These are phyloP conservation scores for Alliaria petiolata DNA, from an alignment of 345 rosid genomes.

Conservation along the genomic window DNA sequence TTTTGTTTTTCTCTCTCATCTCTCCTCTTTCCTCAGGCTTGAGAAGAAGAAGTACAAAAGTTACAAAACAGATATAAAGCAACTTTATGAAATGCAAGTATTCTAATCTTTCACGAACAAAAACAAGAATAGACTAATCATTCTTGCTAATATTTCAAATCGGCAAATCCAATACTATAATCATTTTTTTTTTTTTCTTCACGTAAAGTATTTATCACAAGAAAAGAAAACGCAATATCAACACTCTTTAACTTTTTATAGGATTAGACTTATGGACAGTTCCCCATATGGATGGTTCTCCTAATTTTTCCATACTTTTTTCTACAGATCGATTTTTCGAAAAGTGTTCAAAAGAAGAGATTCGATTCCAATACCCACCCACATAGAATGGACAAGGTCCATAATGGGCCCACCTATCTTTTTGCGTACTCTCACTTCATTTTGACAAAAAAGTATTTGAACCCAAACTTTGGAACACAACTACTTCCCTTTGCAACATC, in stretches of 20 bases:
- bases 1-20: too few relatives aligned
- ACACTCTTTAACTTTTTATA: constrained; percentile 1
- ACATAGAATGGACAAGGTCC: constrained; percentile 28
- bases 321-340: neutral
- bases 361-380: constrained; percentile 26
- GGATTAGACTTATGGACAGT: constrained; percentile 14
- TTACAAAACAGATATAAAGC: too few relatives aligned
- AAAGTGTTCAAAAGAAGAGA: neutral
- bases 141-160: too few relatives aligned
- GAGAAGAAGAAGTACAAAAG: too few relatives aligned
- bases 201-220: neutral
- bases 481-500: constrained; percentile 1
- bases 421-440: neutral
- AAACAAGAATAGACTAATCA: too few relatives aligned
- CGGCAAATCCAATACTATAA: too few relatives aligned
- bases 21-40: too few relatives aligned
- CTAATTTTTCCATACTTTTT: neutral
- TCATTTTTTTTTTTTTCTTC: too few relatives aligned
- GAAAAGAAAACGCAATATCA: neutral
- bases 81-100: too few relatives aligned
- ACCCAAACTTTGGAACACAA: too few relatives aligned
- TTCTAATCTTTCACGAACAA: too few relatives aligned
- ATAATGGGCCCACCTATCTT: constrained; percentile 26
- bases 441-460: constrained; percentile 13
- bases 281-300: constrained; percentile 32